These are phyloP conservation scores for Mycosphaerella sp. DNA, from an alignment of 2,329 filamentous ascomycete species.

Conservation along the genomic window DNA sequence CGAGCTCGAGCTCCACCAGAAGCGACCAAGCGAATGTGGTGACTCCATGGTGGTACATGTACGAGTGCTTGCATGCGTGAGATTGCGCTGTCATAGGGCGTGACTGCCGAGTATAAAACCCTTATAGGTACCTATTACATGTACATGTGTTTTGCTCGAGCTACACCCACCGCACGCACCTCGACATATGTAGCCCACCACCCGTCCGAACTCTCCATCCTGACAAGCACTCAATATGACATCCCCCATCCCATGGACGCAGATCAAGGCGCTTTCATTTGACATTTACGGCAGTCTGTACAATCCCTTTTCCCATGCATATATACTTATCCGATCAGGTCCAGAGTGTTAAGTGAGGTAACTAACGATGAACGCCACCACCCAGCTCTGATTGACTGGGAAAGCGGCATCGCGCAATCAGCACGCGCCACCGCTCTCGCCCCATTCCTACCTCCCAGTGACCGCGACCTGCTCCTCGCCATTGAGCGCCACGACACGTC, in stretches of 20 bases:
- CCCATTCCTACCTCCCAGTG: constrained; percentile 40
- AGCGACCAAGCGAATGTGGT: background rate
- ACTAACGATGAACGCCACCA: background rate
- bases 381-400: constrained; percentile 64
- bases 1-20: background rate
- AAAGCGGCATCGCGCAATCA: constrained; percentile 54
- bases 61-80: background rate
- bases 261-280: constrained; percentile 54
- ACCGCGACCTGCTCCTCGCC: constrained; percentile 38
- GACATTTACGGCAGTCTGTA: constrained; percentile 62
- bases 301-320: background rate
- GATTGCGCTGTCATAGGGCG: background rate
- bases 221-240: constrained; percentile 15
- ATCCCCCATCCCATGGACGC: constrained; percentile 24
- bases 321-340: background rate
- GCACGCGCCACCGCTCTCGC: constrained; percentile 47
- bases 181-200: too few species aligned
- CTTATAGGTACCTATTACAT: background rate
- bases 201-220: background rate
- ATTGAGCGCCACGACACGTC: constrained; percentile 44
- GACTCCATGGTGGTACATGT: background rate
- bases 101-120: background rate
- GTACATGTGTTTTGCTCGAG: background rate
- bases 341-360: too few species aligned
- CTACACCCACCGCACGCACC: too few species aligned